A percentile compares a stretch with the other conserved stretches of the same genome.
phyloP scores from a whole-genome alignment of 768 basidiomycete species.

The Gloeostereum incarnatum region DNA sequence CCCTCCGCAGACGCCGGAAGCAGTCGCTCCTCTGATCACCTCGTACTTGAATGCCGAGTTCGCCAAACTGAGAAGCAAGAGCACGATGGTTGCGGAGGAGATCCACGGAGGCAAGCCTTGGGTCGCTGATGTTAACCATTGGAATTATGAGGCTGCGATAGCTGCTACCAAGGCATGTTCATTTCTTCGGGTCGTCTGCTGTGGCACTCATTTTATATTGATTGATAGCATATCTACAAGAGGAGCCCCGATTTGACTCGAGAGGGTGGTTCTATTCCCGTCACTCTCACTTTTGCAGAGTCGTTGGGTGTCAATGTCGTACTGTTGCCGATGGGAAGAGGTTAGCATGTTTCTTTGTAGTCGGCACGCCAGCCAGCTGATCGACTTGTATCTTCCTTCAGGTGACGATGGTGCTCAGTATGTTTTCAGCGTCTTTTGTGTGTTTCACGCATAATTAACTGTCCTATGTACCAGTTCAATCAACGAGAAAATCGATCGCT shows the following conservation, averaged over 20 bases:
- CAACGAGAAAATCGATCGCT: slow-evolving; percentile 68
- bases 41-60: slow-evolving; percentile 59
- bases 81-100: slow-evolving; percentile 46
- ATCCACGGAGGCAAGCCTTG: slow-evolving; percentile 65
- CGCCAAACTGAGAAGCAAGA: slow-evolving; percentile 61
- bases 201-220: neutral
- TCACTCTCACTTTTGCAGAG: slow-evolving; percentile 71
- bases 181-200: neutral
- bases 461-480: slow-evolving; percentile 49
- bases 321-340: slow-evolving; percentile 62
- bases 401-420: slow-evolving; percentile 67
- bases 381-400: too few species aligned
- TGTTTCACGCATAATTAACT: neutral
- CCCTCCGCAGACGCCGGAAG: slow-evolving; percentile 57
- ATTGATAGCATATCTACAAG: slow-evolving; percentile 33
- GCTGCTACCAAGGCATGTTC: slow-evolving; percentile 46
- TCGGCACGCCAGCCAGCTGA: too few species aligned
- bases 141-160: slow-evolving; percentile 65
- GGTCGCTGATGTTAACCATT: slow-evolving; percentile 60
- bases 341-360: too few species aligned
- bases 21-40: slow-evolving; percentile 43
- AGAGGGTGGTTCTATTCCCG: slow-evolving; percentile 67
- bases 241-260: slow-evolving; percentile 52
- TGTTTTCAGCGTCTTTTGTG: slow-evolving; percentile 14
- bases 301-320: slow-evolving; percentile 56